Evolutionary conservation across 2,329 filamentous ascomycete species (phyloP), one percentile per base, ranked within the genome.

Genomic region (Leptographium radiaticola): DNA sequence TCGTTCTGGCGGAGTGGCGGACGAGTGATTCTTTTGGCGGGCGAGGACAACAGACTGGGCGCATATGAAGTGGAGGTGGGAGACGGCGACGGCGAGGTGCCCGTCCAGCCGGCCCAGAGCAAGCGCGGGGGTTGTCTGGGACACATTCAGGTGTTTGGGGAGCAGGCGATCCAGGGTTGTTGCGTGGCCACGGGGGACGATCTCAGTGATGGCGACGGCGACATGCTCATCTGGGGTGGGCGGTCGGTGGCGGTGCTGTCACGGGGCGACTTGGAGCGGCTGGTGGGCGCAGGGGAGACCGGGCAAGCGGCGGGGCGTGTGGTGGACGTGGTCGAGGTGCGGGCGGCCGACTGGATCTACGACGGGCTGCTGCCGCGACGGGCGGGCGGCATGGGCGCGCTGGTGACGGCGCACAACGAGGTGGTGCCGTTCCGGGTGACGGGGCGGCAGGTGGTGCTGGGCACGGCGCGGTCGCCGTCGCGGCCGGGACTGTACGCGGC

Each of bases 401-500:
- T 93, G 12, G 74, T 94, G 16, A 95, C 89, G 2, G 89, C 91
- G 1, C 90, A 97, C 67, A 96, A 97, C 72, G 84, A 88, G 50
- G 73, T 94, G 6, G 66, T 87, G 8, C 73, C 73, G 34, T 65
- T 86, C 20, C 61, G 58, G 11, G 57, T 65, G 20, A 25, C 43
- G 13, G 6, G 7, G 58, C 33, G 10, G 53, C 13, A 53, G 40
- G 25, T 71, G 1, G 69, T 83, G 15, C 74, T 75, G 6, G 70
- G 72, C 1, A 63, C 31, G 16, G 34, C 81, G 2, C 71, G 75
- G 13, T 80, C 82, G 7, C 83, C 83, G 16, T 86, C 90, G 9
- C 79, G 87, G 45, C 91, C 89, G 2, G 89, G 95, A 53, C 75
- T 98, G 9, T 98, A 95, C 67, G 87, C 89, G 16, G 91, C 89